Base-by-base conservation (phyloP, 2,329 filamentous ascomycete species). In the Fusarium subglutinans region DNA sequence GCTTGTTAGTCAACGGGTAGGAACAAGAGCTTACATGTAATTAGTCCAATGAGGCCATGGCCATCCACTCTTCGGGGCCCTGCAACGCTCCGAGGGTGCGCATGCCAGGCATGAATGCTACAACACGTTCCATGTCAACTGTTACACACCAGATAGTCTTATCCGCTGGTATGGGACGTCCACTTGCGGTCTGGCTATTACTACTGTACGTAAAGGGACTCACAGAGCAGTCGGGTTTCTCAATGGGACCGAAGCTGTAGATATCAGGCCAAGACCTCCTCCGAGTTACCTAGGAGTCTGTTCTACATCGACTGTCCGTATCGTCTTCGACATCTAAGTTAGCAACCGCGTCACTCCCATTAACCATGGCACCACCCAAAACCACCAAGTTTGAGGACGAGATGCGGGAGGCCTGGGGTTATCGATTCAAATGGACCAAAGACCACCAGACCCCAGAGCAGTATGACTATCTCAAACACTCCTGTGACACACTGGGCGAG, bases 1-100 rank as follows among this genome's bases (percentile, higher is more conserved):
- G 18, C 6, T 5, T 47, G 2, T 0, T 1, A 8, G 26, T 28
- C 2, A 3, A 22, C 4, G 1, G 13, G 9, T 1, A 22, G 4
- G 17, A 45, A 9, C 3, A 26, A 26, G 5, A 45, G 17, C 43
- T 26, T 26, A 1, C n/a, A 4, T 47, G 6, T 11, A 11, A 5
- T 47, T 47, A 5, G 44, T 22, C 13, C 3, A 0, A 11, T 22
- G 9, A 15, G 13, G 26, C 18, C 3, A 11, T 22, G 6, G 9
- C 3, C 4, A 22, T 28, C 18, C 44, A 47, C 18, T 15, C 8
- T 15, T 28, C 44, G 44, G 13, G 4, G 3, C 9, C 8, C 6
- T 47, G 26, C 1, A 28, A 15, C 9, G 5, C 13, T 13, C 26
- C 26, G 44, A 5, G 2, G 9, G 6, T 3, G 2, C 24, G 18